Percentiles rank a stretch among this genome's conserved stretches.
Evolutionary conservation across 768 basidiomycete species (phyloP).

Genomic region (Rhizopogon sp.): DNA sequence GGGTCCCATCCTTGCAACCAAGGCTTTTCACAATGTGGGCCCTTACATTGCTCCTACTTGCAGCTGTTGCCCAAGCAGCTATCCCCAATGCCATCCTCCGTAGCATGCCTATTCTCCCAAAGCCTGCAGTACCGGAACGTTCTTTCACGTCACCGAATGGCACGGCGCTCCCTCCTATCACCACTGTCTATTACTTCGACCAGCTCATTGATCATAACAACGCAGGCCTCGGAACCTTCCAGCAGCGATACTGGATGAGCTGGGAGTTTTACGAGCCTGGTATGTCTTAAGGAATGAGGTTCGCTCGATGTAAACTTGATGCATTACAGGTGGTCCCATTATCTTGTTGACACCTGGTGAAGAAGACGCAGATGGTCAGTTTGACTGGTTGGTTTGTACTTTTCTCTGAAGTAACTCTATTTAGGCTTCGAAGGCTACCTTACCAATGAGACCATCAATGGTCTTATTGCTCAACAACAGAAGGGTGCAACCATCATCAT

Average conservation of each 20-base stretch:
- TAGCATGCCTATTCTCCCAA: slow-evolving; percentile 9
- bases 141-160: slow-evolving; percentile 15
- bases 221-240: slow-evolving; percentile 64
- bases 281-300: slow-evolving; percentile 7
- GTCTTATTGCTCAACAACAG: slow-evolving; percentile 60
- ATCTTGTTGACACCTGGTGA: slow-evolving; percentile 55
- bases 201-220: slow-evolving; percentile 41
- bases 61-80: slow-evolving; percentile 3
- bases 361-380: slow-evolving; percentile 41
- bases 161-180: slow-evolving; percentile 17
- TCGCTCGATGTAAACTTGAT: too few relatives aligned
- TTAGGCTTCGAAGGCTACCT: slow-evolving; percentile 43
- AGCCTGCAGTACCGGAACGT: slow-evolving; percentile 7
- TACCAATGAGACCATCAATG: slow-evolving; percentile 59
- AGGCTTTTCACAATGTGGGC: too few relatives aligned
- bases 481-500: slow-evolving; percentile 58
- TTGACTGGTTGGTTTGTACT: not conserved
- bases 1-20: too few relatives aligned
- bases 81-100: slow-evolving; percentile 15
- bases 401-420: not conserved
- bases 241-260: slow-evolving; percentile 69
- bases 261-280: slow-evolving; percentile 60
- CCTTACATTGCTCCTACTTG: too few relatives aligned
- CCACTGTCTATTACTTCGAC: slow-evolving; percentile 25
- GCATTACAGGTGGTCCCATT: slow-evolving; percentile 18